Conservation (phyloP, 768 basidiomycete genomes). For the Mycena leptocephala region DNA sequence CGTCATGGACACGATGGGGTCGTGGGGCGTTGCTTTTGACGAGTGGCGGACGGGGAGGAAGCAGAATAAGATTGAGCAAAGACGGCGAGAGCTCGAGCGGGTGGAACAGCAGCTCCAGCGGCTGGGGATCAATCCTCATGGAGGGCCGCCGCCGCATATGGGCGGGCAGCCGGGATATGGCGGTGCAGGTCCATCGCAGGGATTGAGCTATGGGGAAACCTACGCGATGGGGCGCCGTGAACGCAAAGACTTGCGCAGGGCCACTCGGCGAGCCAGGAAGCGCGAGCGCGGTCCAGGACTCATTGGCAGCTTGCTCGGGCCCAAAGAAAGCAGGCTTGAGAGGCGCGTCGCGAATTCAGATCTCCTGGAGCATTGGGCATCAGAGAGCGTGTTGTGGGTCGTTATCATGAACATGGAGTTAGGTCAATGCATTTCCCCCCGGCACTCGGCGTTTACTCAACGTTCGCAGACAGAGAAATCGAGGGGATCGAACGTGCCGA, state of each 20-base stretch:
- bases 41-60: slow-evolving; percentile 24
- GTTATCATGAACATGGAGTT: slow-evolving; percentile 41
- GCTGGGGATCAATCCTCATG: background rate
- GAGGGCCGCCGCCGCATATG: background rate
- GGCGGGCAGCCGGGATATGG: background rate
- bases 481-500: slow-evolving; percentile 40
- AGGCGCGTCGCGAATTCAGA: slow-evolving; percentile 39
- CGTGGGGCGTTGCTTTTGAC: slow-evolving; percentile 38
- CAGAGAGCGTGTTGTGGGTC: slow-evolving; percentile 41
- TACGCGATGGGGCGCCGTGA: slow-evolving; percentile 11
- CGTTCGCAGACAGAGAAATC: slow-evolving; percentile 36
- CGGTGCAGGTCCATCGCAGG: too few species aligned
- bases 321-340: slow-evolving; percentile 30
- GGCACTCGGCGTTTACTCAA: background rate
- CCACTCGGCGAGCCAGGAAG: slow-evolving; percentile 8
- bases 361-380: slow-evolving; percentile 39
- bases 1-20: slow-evolving; percentile 38
- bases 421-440: slow-evolving; percentile 26
- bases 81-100: slow-evolving; percentile 31
- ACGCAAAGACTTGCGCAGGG: slow-evolving; percentile 9
- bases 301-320: background rate
- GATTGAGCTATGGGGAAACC: background rate
- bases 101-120: slow-evolving; percentile 5
- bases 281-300: slow-evolving; percentile 8
- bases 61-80: slow-evolving; percentile 34